A percentile compares a stretch with the other conserved stretches of the same genome.
phyloP scores from a whole-genome alignment of 148 eudicot genomes.

The Silene conica region DNA sequence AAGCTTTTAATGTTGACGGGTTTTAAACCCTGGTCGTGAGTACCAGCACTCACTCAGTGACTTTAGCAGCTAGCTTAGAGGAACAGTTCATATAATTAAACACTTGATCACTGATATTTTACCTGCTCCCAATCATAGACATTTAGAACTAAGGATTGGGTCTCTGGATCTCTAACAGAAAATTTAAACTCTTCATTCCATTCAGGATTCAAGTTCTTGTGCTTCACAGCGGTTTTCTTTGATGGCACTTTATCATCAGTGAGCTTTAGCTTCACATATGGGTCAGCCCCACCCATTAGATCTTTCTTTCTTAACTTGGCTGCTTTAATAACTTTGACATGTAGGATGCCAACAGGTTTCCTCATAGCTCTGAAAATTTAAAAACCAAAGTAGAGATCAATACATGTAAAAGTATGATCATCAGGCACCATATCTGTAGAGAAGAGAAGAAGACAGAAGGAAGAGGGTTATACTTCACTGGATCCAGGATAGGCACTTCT shows the following conservation, averaged over 20 bases:
- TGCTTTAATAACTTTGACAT: constrained; percentile 72
- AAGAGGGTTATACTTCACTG: constrained; percentile 51
- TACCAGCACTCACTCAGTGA: background rate
- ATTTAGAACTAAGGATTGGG: constrained; percentile 52
- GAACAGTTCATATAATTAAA: background rate
- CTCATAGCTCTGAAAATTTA: constrained; percentile 57
- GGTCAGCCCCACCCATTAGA: constrained; percentile 75
- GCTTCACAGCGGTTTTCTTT: constrained; percentile 82
- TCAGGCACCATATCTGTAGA: background rate
- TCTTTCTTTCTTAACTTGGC: constrained; percentile 77
- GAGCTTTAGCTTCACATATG: constrained; percentile 77
- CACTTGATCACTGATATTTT: background rate
- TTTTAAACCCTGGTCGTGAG: background rate
- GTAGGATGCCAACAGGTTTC: constrained; percentile 81
- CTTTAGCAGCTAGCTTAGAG: background rate
- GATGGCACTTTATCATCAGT: constrained; percentile 82
- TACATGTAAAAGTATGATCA: background rate
- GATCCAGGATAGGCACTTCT: constrained; percentile 80
- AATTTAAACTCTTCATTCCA: constrained; percentile 85
- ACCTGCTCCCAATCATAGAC: constrained; percentile 97
- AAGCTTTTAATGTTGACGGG: background rate
- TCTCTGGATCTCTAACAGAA: constrained; percentile 69
- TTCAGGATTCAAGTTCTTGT: constrained; percentile 84
- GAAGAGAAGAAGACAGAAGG: background rate
- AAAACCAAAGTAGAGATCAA: constrained; percentile 4